Percentiles rank a stretch among this genome's conserved stretches.
These are phyloP conservation scores for Xylariaceae sp. DNA, from an alignment of 2,329 filamentous ascomycete species.

Conservation along the genomic window DNA sequence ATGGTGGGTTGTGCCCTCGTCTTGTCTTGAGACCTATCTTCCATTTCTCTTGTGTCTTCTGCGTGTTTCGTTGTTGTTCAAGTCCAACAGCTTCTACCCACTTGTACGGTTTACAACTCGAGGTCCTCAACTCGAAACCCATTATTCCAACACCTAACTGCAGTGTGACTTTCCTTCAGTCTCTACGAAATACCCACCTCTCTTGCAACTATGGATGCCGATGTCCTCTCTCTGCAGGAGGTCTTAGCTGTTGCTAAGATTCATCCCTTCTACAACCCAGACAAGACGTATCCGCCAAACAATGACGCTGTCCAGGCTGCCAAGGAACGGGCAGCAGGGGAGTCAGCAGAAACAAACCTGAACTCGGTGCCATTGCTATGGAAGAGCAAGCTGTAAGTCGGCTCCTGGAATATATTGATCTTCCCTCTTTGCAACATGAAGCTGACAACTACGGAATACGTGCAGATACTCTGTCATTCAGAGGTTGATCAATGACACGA, in stretches of 20 bases:
- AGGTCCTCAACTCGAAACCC: not conserved
- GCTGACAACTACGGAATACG: not conserved
- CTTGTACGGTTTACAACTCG: too few species aligned
- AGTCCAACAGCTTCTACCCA: not conserved
- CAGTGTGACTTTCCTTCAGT: not conserved
- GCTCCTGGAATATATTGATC: not conserved
- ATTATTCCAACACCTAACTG: not conserved
- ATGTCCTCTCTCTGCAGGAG: conserved; percentile 26
- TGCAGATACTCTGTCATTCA: conserved; percentile 34
- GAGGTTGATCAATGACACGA: conserved; percentile 34
- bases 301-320: not conserved
- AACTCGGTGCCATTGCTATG: conserved; percentile 10
- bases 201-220: not conserved
- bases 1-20: too few species aligned
- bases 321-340: conserved; percentile 8
- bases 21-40: too few species aligned
- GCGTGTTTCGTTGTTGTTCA: too few species aligned
- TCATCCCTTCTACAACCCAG: conserved; percentile 35
- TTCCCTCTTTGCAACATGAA: not conserved
- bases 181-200: not conserved
- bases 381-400: conserved; percentile 15
- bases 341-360: not conserved
- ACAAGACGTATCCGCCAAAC: conserved; percentile 31
- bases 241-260: conserved; percentile 33
- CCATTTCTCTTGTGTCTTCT: too few species aligned